Base-by-base conservation (phyloP, 441 rosid genomes). In the Corymbia citriodora region DNA sequence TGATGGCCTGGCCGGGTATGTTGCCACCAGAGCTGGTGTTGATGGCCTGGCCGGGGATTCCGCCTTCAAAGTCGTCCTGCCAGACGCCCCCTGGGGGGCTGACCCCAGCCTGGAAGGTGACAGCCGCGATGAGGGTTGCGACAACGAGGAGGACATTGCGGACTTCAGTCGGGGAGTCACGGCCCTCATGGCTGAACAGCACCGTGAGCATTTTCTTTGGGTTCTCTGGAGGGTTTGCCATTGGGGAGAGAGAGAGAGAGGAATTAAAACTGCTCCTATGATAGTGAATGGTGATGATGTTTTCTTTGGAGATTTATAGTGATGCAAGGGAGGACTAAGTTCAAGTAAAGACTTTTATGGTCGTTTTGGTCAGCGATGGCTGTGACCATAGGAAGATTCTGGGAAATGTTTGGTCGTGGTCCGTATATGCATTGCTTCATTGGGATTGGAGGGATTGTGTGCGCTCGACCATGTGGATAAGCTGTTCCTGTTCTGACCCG, bases 21-120 rank as follows among this genome's bases (percentile, higher is more conserved):
- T 1, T 8, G 49, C 9, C 5, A 1, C 5, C 6, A 40, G 45
- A 40, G 6, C 6, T 40, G 49, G 82, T 49, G 15, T 72, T 36
- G 82, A 72, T 72, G 29, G 82, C 27, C 82, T 72, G 49, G 82
- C 82, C 82, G 1, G 82, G 29, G 49, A 72, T 5, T 0, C 3
- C 2, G 49, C 9, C 5, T 0, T 2, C 1, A 8, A 49, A 72
- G 49, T 9, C 5, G 2, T 81, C 92, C 52, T 87, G 88, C 89
- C 89, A 61, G 33, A 91, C 89, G 6, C 92, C 91, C 4, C 92
- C 91, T 0, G 93, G 94, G 31, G 93, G 93, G 29, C 49, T 89
- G 25, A 91, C 87, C 3, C 91, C 91, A 1, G 92, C 91, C 29
- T 91, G 91, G 70, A 91, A 92, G 6, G 92, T 92, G 25, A 88